Base-by-base conservation (phyloP, 768 basidiomycete genomes). In the Rhodotorula sphaerocarpa region DNA sequence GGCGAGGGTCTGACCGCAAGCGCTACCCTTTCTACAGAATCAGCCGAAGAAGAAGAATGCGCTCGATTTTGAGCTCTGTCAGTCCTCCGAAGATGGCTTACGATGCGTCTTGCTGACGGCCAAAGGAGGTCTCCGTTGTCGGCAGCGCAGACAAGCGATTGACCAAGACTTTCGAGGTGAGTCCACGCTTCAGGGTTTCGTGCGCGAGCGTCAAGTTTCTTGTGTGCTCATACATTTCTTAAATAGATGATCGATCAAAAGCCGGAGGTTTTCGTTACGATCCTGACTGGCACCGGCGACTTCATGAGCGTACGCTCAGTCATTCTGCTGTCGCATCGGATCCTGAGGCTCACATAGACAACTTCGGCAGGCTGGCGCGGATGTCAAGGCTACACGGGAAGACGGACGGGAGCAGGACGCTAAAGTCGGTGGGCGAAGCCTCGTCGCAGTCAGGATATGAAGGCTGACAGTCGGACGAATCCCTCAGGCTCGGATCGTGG, bases 31-130 rank as follows among this genome's bases (percentile, higher is more conserved):
- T 25, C 11, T 25, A 39, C 52, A 61, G 48, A 67, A 67, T 46
- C 51, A 50, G 25, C 66, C 66, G 25, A 45, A 45, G 23, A 63
- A 67, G 61, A 63, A 63, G 55, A 67, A 67, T 25, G 66, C 66
- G 2, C 55, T 67, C 31, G 55, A 63, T n/a, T 2, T 18, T 3
- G 11, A 33, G 3, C 53, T 66, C 25, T 67, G 61, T 62, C 12
- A 28, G 65, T 33, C 33, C 14, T 10, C 10, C 14, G 36, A 39
- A n/a, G n/a, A n/a, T n/a, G n/a, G n/a, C n/a, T n/a, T n/a, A n/a
- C n/a, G n/a, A n/a, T n/a, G n/a, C n/a, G n/a, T n/a, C n/a, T n/a
- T n/a, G n/a, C n/a, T n/a, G n/a, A n/a, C n/a, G n/a, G n/a, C n/a
- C n/a, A n/a, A 7, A 7, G 21, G 9, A 6, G 6, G 25, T 46